Base-by-base conservation (phyloP, 164 flowering plant genomes). In the Litsea cubeba region DNA sequence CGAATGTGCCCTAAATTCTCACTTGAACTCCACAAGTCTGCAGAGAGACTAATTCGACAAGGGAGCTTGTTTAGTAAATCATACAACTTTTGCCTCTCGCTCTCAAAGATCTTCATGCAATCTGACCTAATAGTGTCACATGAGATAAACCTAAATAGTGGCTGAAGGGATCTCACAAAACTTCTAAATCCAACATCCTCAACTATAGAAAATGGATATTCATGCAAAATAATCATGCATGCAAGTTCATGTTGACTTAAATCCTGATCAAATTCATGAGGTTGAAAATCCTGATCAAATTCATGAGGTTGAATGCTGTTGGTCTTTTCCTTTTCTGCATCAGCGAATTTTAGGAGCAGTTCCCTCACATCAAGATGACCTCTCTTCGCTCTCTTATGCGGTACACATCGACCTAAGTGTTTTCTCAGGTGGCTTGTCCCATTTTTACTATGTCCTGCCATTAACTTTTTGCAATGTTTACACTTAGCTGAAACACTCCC, bases 371-470 rank as follows among this genome's bases (percentile, higher is more conserved):
- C 79, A 23, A 86, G 83, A 74, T 89, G 94, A 78, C 57, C 80
- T 72, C 84, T 87, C 32, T 86, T 79, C 76, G 63, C 81, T 72
- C 85, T 87, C 28, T 86, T 79, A 74, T 85, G 81, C 72, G 83
- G 89, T 72, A 87, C 79, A 81, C 95, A 93, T 49, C 90, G 81
- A 82, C 89, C 79, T 71, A 93, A 79, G 82, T 93, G 98, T 80
- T 89, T 91, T 74, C 92, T 87, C 77, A 94, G 80, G 85, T 94
- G 96, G 49, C 93, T 88, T 1, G 97, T 94, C 57, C 97, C 97
- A 77, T 93, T 90, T 25, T 87, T 90, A 80, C 94, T 91, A 60
- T 94, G 89, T 22, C 94, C 94, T 76, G 92, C 88, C 26, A 94
- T 86, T 76, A 77, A 88, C 85, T 86, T 92, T 74, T 84, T 87